These are phyloP conservation scores for Clavispora asparagi DNA, from an alignment of 805 yeast genomes.

Conservation along the genomic window DNA sequence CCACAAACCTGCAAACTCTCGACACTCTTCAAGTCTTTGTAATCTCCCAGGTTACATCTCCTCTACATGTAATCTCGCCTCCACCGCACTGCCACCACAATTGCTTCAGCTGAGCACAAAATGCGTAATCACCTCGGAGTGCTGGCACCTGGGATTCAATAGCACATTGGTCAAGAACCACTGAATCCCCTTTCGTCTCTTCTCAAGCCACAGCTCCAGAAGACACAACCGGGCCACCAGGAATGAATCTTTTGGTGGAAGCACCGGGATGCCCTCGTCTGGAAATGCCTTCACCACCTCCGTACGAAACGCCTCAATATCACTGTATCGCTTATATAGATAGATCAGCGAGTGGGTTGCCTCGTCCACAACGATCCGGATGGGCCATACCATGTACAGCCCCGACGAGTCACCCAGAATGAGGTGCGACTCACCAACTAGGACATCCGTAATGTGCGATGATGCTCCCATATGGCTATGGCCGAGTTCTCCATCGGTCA, in stretches of 20 bases:
- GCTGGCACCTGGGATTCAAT: conserved; percentile 43
- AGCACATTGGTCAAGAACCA: conserved; percentile 53
- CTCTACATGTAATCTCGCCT: no score
- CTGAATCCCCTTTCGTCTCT: conserved; percentile 52
- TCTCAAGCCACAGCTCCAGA: conserved; percentile 45
- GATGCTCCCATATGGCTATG: conserved; percentile 15
- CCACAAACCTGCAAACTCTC: no score
- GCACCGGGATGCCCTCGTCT: conserved; percentile 35
- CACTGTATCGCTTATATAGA: conserved; percentile 59
- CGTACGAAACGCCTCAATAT: conserved; percentile 47
- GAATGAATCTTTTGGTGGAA: conserved; percentile 49
- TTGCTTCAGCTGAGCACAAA: conserved; percentile 26
- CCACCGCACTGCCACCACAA: no score
- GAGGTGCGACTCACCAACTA: conserved; percentile 37
- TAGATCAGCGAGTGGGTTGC: conserved; percentile 37
- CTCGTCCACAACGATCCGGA: conserved; percentile 33
- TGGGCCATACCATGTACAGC: conserved; percentile 36
- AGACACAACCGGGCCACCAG: conserved; percentile 35
- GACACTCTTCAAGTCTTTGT: no score
- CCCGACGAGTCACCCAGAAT: conserved; percentile 35
- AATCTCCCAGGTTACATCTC: no score
- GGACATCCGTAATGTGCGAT: conserved; percentile 36
- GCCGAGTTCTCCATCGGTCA: conserved; percentile 19
- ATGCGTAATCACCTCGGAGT: conserved; percentile 31
- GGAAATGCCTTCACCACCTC: conserved; percentile 35